Evolutionary conservation across 371 early-diverging fungal genomes (phyloP), one percentile per base, ranked within the genome.

Genomic region (Mortierella polycephala): DNA sequence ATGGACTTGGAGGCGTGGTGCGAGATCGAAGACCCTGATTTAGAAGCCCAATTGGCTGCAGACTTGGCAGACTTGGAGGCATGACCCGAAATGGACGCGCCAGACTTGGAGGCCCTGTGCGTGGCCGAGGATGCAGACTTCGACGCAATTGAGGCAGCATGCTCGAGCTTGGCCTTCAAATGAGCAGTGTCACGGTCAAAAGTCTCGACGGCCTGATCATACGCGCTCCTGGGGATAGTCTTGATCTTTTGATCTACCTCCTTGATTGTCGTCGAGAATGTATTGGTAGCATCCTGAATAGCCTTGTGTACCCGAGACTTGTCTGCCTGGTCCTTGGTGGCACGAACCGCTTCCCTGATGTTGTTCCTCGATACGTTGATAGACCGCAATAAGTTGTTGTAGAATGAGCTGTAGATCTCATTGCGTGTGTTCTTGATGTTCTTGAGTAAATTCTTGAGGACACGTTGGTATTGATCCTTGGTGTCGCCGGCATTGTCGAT

Each of bases 171-270:
- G 42, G 69, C 69, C 60, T 65, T 68, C 45, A 79, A 60, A 7
- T 72, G 60, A 3, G 55, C 66, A 0, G 72, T 69, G 12, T 79
- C 79, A 1, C 58, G 60, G 39, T 69, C n/a, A 47, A 72, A 79
- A 21, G 79, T 30, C 9, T 79, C 79, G 52, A 79, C 21, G 1
- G 79, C 79, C 18, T n/a, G 30, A n/a, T 77, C 66, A 51, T 72
- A 79, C 0, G 72, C 63, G 45, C 66, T 47, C 52, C 52, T 72
- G 11, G 79, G 79, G 1, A 61, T 66, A 2, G 68, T 7, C 66
- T 72, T 72, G 67, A 79, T 79, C 67, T 69, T 79, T 41, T 57
- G 47, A 18, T 79, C 79, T 1, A 66, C 67, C 7, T 79, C 73
- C 49, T 58, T 64, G 18, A 79, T 20, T 0, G 64, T 50, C 2